Conservation (phyloP, 331 rosid species). For the Telfairia occidentalis region DNA sequence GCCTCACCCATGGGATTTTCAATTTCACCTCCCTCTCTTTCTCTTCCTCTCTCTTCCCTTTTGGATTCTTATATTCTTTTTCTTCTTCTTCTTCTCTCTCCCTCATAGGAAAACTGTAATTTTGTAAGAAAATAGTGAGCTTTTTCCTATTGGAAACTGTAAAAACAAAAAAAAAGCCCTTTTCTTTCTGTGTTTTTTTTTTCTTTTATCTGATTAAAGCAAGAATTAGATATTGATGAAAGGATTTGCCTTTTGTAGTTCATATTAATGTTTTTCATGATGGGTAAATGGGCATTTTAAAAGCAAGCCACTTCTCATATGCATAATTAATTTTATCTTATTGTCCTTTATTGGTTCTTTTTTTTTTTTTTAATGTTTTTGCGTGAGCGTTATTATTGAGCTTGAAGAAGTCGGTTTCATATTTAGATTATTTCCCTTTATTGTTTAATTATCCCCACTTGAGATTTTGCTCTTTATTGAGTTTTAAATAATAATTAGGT, state of each 20-base stretch:
- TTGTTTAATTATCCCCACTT: background rate
- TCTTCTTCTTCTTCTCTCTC: background rate
- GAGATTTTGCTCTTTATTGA: background rate
- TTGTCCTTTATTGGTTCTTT: background rate
- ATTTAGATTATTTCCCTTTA: background rate
- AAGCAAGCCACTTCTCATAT: background rate
- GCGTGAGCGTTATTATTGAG: background rate
- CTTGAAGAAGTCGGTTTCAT: background rate
- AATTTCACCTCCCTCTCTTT: background rate
- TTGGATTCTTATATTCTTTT: background rate
- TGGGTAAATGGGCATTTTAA: background rate
- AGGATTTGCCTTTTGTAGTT: background rate
- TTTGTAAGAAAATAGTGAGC: background rate
- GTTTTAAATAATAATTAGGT: background rate
- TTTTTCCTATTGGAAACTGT: background rate
- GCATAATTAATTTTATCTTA: background rate
- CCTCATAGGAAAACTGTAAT: background rate
- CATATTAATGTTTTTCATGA: background rate
- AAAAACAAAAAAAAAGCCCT: background rate
- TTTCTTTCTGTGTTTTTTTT: background rate
- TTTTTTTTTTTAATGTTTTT: background rate
- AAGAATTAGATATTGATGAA: background rate
- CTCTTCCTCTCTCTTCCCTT: background rate
- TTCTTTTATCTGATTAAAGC: background rate
- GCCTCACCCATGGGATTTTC: conserved; percentile 1